Evolutionary conservation across 208 protist species (phyloP), one percentile per base, ranked within the genome.

Genomic region (Leishmania amazonensis): DNA sequence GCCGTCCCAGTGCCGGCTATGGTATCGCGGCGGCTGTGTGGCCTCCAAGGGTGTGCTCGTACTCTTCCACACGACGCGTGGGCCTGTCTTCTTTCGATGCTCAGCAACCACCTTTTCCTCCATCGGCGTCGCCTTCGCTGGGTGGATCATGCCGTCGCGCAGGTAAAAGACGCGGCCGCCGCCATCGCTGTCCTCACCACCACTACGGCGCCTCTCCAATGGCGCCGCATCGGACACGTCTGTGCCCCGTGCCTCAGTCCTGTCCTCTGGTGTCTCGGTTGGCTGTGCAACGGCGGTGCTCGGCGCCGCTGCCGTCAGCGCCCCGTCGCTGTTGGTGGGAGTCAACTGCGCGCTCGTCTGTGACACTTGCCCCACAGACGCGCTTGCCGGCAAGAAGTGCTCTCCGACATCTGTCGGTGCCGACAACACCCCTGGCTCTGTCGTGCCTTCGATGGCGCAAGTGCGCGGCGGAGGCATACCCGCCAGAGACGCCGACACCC

Each of bases 1-100:
- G 58, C 89, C 87, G 73, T 96, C 93, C 88, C 90, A 94, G 75
- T 87, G 85, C 2, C 82, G 85, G 42, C 85, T 74, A 53, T 84
- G 75, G 74, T 95, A 95, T 38, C 72, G 81, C 19, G 88, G 84
- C n/a, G 89, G 79, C 65, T 70, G 76, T 24, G 70, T 72, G 0
- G 76, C 60, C 0, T 65, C 75, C 13, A 86, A 51, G 9, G 74
- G 60, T 8, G 47, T 67, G 49, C 53, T 80, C 15, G 76, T 75
- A 7, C 40, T 74, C 72, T 74, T 83, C 64, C 72, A 84, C 11
- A 84, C 81, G n/a, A 84, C 57, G 28, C 81, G 81, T 54, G 74
- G 62, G 7, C 64, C 67, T 28, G 75, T 0, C 54, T 68, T 68
- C 67, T 60, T 64, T n/a, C 75, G 68, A 31, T 64, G 74, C 45